Evolutionary conservation across 164 flowering plant species (phyloP), one percentile per base, ranked within the genome.

Genomic region (Cinnamomum chago): DNA sequence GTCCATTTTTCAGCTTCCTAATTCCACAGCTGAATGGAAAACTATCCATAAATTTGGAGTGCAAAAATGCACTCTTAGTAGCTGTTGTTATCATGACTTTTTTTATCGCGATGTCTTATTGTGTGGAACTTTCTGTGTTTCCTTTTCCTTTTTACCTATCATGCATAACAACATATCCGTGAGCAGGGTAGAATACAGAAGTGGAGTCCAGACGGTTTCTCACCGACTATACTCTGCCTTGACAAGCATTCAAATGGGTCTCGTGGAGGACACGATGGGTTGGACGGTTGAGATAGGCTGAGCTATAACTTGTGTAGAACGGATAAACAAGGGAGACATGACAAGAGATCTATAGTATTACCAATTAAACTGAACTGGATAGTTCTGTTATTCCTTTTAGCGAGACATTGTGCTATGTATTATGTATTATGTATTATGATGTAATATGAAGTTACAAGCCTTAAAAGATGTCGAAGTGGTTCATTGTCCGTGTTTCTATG

Each of bases 181-280:
- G 10, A 60, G 76, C 83, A 85, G 88, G 77, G 72, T 77, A 20
- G 78, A 80, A 40, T 87, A 76, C 76, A 83, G 73, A 52, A 79
- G 75, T 5, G 87, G 85, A 51, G 60, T 22, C 20, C 84, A 52
- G 1, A 25, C 82, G 0, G 79, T 83, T 51, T 68, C 81, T 20
- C 74, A 78, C 68, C 71, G 77, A 65, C 75, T 87, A 47, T 70
- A 73, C 24, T 74, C 70, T 9, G 75, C 73, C 9, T 71, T 85
- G 12, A 83, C 81, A 20, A 79, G 80, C 50, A 77, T 85, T 67
- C 88, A 85, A 71, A 83, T 73, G 17, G 90, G 88, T 67, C 75
- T 27, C 11, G 25, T 76, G 10, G 83, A 82, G 70, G 88, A 87
- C 79, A 82, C 76, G 64, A 84, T 25, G 81, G 84, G 85, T 0